Evolutionary conservation across 2,329 filamentous ascomycete species (phyloP).

Genomic region (Epichloe coenophiala): DNA sequence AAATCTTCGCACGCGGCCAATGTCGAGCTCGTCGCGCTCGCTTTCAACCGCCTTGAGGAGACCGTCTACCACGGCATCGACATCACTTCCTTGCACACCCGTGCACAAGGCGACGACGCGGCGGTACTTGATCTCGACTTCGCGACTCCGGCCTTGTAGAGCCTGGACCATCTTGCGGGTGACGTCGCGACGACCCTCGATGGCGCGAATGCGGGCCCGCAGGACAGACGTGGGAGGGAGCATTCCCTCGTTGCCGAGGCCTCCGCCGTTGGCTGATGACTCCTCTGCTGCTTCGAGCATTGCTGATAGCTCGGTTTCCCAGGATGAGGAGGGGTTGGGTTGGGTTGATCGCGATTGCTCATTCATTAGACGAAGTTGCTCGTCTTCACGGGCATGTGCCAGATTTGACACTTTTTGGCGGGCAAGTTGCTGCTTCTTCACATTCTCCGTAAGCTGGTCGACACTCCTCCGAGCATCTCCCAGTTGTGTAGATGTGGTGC

Average conservation of each 20-base stretch:
- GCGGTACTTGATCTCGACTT: slow-evolving; percentile 77
- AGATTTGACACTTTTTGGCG: slow-evolving; percentile 68
- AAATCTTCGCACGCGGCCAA: slow-evolving; percentile 65
- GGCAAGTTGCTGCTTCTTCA: slow-evolving; percentile 51
- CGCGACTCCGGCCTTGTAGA: slow-evolving; percentile 66
- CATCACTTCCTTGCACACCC: slow-evolving; percentile 59
- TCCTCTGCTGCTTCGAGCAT: slow-evolving; percentile 32
- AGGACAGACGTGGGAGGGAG: slow-evolving; percentile 50
- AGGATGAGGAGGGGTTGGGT: slow-evolving; percentile 33
- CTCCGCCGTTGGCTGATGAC: slow-evolving; percentile 15
- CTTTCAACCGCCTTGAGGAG: slow-evolving; percentile 83
- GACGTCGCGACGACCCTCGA: slow-evolving; percentile 53
- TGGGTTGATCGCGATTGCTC: slow-evolving; percentile 26
- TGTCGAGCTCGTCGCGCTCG: slow-evolving; percentile 63
- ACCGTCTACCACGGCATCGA: slow-evolving; percentile 68
- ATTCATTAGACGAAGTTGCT: slow-evolving; percentile 38
- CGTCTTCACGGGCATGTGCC: slow-evolving; percentile 56
- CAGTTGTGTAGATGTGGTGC: slow-evolving; percentile 65
- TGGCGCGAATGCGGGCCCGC: slow-evolving; percentile 54
- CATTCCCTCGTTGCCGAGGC: slow-evolving; percentile 24
- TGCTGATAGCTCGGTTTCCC: slow-evolving; percentile 40
- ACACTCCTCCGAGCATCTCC: slow-evolving; percentile 63
- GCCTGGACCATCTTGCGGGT: slow-evolving; percentile 54
- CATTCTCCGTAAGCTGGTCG: slow-evolving; percentile 54
- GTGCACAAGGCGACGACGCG: slow-evolving; percentile 82